A percentile compares a stretch with the other conserved stretches of the same genome.
Conservation (phyloP, 352 stramenopile genomes). For the Phytophthora colocasiae region DNA sequence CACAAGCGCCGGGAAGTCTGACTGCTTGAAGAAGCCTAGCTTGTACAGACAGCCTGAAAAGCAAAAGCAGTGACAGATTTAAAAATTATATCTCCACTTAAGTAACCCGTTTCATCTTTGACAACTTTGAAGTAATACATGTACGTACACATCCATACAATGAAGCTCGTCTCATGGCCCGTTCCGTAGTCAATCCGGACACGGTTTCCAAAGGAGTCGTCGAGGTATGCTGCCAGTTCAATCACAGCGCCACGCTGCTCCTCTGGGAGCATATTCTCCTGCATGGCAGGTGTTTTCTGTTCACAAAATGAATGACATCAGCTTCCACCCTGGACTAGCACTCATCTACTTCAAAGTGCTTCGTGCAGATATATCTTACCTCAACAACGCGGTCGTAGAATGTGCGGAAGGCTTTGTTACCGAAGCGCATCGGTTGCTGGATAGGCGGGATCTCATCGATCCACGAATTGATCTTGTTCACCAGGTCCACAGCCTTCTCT, state of each 20-base stretch:
- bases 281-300: constrained; percentile 60
- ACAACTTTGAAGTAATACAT: background rate
- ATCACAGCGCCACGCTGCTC: constrained; percentile 72
- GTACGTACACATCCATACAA: constrained; percentile 93
- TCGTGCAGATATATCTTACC: constrained; percentile 30
- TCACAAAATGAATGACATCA: constrained; percentile 10
- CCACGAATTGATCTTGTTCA: constrained; percentile 82
- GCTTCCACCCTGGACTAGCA: constrained; percentile 3
- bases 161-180: constrained; percentile 98
- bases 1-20: constrained; percentile 87
- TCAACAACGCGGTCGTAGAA: constrained; percentile 89
- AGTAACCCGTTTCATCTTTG: background rate
- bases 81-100: too few relatives aligned
- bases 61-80: background rate
- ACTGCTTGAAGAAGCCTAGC: constrained; percentile 89
- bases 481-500: constrained; percentile 63
- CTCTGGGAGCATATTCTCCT: constrained; percentile 68
- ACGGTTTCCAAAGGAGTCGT: constrained; percentile 97
- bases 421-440: constrained; percentile 95
- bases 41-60: constrained; percentile 84
- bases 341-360: too few relatives aligned
- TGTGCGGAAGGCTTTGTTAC: constrained; percentile 94
- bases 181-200: constrained; percentile 99
- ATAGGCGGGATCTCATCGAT: constrained; percentile 93
- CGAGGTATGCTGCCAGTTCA: constrained; percentile 96